These are phyloP conservation scores for Oenanthe sinensis DNA, from an alignment of 129 eudicot species.

Conservation along the genomic window DNA sequence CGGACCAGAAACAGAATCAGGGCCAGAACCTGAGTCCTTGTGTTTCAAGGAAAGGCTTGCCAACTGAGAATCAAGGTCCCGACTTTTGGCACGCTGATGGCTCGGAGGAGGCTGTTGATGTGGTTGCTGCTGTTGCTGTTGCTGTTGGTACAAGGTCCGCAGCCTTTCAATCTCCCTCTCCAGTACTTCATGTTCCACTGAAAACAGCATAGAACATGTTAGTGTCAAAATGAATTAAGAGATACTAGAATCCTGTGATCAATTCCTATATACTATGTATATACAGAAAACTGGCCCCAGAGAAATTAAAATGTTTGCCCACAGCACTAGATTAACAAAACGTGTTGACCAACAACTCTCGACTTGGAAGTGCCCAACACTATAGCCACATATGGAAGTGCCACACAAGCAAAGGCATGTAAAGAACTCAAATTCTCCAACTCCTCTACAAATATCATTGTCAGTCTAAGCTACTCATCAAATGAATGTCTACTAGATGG, in stretches of 20 bases:
- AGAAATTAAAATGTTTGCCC: not conserved
- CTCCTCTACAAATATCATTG: not conserved
- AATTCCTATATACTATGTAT: not conserved
- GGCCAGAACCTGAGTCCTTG: slow-evolving; percentile 42
- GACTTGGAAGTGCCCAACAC: not conserved
- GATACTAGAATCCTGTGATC: not conserved
- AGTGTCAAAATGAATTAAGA: slow-evolving; percentile 9
- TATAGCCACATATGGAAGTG: not conserved
- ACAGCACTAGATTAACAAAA: not conserved
- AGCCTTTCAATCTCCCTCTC: slow-evolving; percentile 82
- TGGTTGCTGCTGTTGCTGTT: slow-evolving; percentile 43
- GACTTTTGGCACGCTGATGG: slow-evolving; percentile 68
- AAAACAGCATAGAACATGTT: slow-evolving; percentile 9
- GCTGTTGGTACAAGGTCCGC: slow-evolving; percentile 57
- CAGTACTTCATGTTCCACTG: slow-evolving; percentile 96
- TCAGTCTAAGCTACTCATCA: not conserved
- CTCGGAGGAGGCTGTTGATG: slow-evolving; percentile 31
- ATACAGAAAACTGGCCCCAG: not conserved
- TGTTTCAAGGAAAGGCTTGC: slow-evolving; percentile 59
- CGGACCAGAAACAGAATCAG: slow-evolving; percentile 50
- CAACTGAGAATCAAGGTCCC: slow-evolving; percentile 77
- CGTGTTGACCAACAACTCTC: not conserved
- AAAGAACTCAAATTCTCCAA: not conserved
- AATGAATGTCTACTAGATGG: not conserved
- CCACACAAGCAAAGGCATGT: not conserved